Base-by-base conservation (phyloP, 805 yeast species). In the Blastobotrys terrestris region DNA sequence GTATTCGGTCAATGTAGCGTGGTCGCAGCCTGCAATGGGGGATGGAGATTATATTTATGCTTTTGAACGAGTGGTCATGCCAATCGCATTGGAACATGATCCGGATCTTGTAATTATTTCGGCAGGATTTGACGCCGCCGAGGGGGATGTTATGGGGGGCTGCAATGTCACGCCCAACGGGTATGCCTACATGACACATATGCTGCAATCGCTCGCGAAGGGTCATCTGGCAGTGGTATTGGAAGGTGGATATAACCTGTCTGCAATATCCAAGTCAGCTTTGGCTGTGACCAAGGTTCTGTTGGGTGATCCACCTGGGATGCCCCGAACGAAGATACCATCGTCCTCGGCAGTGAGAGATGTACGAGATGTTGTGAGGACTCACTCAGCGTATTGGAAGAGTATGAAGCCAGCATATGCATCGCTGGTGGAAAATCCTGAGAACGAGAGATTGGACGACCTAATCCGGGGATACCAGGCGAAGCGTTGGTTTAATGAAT, bases 81-180 rank as follows among this genome's bases (percentile, higher is more conserved):
- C 99, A 0, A 81, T 90, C 48, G 85, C 94, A 51, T 71, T 82
- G 53, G 99, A 94, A 67, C 94, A 85, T 63, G 83, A 84, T 63
- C 97, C 99, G 0, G 99, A 94, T 70, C 75, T 94, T 58, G 92
- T 91, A 3, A 88, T 94, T 39, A 83, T 94, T 31, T 87, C 96
- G 16, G 84, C 98, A 0, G 99, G 99, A 0, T 94, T 94, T 62
- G 99, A 94, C 71, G 99, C 99, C 18, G 99, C 99, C 1, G 96
- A 88, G 63, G 98, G 98, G 55, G 99, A 94, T 69, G 84, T 89
- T 54, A 87, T 94, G 57, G 99, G 99, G 8, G 96, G 92, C 46
- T 94, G 97, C 67, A 95, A 88, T 66, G 95, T 94, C 1, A 78
- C 96, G 0, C 99, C 99, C 1, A 85, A 90, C 40, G 96, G 97